Percentiles rank a stretch among this genome's conserved stretches.
Evolutionary conservation across 2,329 filamentous ascomycete genomes (phyloP).

Genomic region (Cercospora canescens): DNA sequence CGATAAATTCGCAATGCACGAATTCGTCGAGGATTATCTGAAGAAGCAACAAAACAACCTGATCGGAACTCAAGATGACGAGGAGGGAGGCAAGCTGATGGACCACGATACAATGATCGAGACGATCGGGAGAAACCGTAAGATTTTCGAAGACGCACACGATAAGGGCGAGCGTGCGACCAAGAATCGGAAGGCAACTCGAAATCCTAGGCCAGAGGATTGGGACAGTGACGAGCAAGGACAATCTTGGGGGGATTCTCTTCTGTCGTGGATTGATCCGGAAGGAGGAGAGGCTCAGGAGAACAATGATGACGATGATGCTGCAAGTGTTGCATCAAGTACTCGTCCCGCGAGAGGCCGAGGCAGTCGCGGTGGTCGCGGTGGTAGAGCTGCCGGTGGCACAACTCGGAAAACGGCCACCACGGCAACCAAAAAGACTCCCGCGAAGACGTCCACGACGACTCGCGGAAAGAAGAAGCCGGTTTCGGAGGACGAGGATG

Average conservation of each 20-base stretch:
- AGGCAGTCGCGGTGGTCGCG: slow-evolving; percentile 46
- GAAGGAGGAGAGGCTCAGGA: slow-evolving; percentile 47
- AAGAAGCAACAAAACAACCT: slow-evolving; percentile 46
- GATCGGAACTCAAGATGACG: slow-evolving; percentile 61
- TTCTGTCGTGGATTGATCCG: slow-evolving; percentile 61
- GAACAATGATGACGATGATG: slow-evolving; percentile 44
- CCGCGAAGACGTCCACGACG: slow-evolving; percentile 35
- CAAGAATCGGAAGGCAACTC: slow-evolving; percentile 43
- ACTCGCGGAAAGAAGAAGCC: slow-evolving; percentile 44
- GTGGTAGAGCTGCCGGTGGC: slow-evolving; percentile 43
- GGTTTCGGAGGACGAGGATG: slow-evolving; percentile 42
- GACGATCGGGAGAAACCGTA: slow-evolving; percentile 56
- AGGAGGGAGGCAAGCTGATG: slow-evolving; percentile 62
- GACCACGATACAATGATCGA: slow-evolving; percentile 60
- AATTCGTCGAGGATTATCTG: slow-evolving; percentile 48
- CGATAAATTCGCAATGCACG: slow-evolving; percentile 82
- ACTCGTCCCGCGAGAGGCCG: slow-evolving; percentile 42
- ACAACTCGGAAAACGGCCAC: slow-evolving; percentile 41
- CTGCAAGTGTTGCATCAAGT: slow-evolving; percentile 26
- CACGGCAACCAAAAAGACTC: slow-evolving; percentile 38
- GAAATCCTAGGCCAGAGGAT: slow-evolving; percentile 68
- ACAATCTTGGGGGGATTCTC: slow-evolving; percentile 71
- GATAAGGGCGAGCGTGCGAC: slow-evolving; percentile 62
- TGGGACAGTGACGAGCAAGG: slow-evolving; percentile 94
- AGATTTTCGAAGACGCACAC: slow-evolving; percentile 68